Conservation (phyloP, 352 stramenopile genomes). For the Pythium dissimile region DNA sequence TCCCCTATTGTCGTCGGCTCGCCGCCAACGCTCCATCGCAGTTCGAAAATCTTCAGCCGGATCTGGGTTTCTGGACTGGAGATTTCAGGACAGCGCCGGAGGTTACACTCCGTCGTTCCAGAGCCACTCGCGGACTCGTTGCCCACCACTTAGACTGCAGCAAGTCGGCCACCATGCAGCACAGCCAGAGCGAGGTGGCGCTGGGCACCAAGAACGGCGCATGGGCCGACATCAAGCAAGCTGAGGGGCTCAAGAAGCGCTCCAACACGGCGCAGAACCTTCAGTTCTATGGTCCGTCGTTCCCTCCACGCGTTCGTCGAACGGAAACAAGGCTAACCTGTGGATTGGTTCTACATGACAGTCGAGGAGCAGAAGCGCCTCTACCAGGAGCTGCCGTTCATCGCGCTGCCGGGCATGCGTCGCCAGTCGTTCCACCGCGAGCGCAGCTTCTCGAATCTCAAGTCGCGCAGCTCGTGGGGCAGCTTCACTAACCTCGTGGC, state of each 20-base stretch:
- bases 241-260: conserved; percentile 40
- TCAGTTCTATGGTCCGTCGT: conserved; percentile 37
- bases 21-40: neutral
- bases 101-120: conserved; percentile 6
- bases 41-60: neutral
- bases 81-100: neutral
- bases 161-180: conserved; percentile 29
- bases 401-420: conserved; percentile 41
- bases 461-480: conserved; percentile 39
- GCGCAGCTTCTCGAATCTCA: conserved; percentile 45
- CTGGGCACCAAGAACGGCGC: conserved; percentile 32
- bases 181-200: conserved; percentile 44
- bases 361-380: conserved; percentile 44
- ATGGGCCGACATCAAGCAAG: conserved; percentile 40
- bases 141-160: no score
- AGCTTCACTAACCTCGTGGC: conserved; percentile 39
- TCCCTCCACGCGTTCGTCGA: neutral
- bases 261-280: conserved; percentile 51
- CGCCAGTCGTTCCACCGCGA: conserved; percentile 43
- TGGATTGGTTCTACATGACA: conserved; percentile 1
- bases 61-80: neutral
- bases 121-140: conserved; percentile 6
- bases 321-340: neutral
- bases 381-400: conserved; percentile 45
- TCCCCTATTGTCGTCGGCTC: neutral